These are phyloP conservation scores for Polytrichum formosum DNA, from an alignment of 225 moss, liverwort and hornwort genomes.

Conservation along the genomic window DNA sequence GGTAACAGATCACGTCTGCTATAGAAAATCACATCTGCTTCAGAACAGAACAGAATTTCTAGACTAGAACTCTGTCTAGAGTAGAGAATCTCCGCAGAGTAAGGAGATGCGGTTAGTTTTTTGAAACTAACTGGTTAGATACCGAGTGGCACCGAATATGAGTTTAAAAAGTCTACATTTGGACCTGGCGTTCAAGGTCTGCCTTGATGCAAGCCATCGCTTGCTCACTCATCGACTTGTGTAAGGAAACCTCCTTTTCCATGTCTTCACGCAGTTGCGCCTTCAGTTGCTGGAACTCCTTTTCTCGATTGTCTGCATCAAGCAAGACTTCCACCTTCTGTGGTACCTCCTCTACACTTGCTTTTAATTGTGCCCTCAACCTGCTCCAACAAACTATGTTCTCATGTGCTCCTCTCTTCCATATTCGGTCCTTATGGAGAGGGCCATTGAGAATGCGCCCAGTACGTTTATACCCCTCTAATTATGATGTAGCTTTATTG, in stretches of 20 bases:
- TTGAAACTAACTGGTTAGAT: background rate
- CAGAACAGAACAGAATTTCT: too few species aligned
- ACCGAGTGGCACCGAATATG: too few species aligned
- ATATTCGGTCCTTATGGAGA: background rate
- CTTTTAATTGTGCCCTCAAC: slow-evolving; percentile 80
- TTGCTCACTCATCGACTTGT: slow-evolving; percentile 93
- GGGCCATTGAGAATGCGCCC: background rate
- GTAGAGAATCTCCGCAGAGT: too few species aligned
- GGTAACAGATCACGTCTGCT: too few species aligned
- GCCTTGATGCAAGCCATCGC: slow-evolving; percentile 99
- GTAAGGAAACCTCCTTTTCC: slow-evolving; percentile 84
- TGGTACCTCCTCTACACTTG: slow-evolving; percentile 19
- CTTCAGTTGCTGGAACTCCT: slow-evolving; percentile 75
- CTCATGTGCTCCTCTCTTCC: background rate
- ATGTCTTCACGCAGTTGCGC: slow-evolving; percentile 91
- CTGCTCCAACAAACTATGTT: slow-evolving; percentile 27
- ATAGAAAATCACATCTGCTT: too few species aligned
- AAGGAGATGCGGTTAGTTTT: background rate
- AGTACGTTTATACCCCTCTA: too few species aligned
- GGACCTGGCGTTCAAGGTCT: slow-evolving; percentile 87
- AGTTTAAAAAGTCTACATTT: background rate
- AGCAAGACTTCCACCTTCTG: background rate
- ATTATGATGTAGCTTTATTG: too few species aligned
- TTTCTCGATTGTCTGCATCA: slow-evolving; percentile 40
- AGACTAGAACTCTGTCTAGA: too few species aligned